Percentiles rank a stretch among this genome's conserved stretches.
Conservation (phyloP, 192 early-diverging fungal genomes). For the Backusella morwellensis region DNA sequence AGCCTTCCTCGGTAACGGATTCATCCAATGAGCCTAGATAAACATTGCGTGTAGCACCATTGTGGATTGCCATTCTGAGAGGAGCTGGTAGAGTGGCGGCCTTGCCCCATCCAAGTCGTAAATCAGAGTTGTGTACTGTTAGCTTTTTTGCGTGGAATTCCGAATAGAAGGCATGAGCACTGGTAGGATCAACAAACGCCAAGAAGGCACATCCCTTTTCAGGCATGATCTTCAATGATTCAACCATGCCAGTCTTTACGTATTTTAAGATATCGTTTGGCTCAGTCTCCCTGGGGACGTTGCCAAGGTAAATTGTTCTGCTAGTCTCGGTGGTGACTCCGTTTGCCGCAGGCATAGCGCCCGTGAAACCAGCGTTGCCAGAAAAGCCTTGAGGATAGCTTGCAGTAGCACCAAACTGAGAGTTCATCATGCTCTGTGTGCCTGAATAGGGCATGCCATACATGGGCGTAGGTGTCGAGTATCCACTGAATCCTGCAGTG, state of each 20-base stretch:
- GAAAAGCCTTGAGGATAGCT: background rate
- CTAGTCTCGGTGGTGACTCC: conserved; percentile 28
- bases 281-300: conserved; percentile 54
- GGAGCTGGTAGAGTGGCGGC: conserved; percentile 42
- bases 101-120: conserved; percentile 81
- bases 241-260: conserved; percentile 67
- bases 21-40: conserved; percentile 72
- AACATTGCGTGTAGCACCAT: conserved; percentile 76
- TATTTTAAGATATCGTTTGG: conserved; percentile 67
- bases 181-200: conserved; percentile 66
- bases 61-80: conserved; percentile 56
- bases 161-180: conserved; percentile 60
- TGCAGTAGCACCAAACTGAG: background rate
- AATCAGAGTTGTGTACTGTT: conserved; percentile 51
- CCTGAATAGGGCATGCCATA: background rate
- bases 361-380: background rate
- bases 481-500: background rate
- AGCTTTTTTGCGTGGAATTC: conserved; percentile 49
- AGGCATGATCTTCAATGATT: conserved; percentile 62
- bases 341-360: background rate
- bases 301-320: conserved; percentile 84
- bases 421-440: conserved; percentile 8
- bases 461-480: background rate
- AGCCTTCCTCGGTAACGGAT: conserved; percentile 46
- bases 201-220: conserved; percentile 83